Conservation (phyloP, 2,329 filamentous ascomycete species). For the Aspergillus alliaceus region DNA sequence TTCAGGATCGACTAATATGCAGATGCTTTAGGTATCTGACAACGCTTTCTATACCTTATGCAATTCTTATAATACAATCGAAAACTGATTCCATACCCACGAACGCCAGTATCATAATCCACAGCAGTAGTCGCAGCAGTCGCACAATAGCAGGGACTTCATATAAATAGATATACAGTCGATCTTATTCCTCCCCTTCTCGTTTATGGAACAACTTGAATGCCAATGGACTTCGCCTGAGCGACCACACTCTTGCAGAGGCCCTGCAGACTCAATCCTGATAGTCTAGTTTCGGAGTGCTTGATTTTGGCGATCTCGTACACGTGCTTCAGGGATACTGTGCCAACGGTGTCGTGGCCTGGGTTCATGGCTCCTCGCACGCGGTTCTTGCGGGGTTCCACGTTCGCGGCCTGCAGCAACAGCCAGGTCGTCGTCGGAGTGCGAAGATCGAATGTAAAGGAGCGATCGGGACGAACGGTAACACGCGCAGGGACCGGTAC, state of each 20-base stretch:
- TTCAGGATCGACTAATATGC: too few relatives aligned
- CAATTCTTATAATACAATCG: slow-evolving; percentile 27
- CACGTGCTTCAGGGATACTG: slow-evolving; percentile 88
- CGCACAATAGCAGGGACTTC: slow-evolving; percentile 12
- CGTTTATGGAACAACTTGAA: slow-evolving; percentile 65
- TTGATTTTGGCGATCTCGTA: slow-evolving; percentile 99
- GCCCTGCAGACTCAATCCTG: slow-evolving; percentile 68
- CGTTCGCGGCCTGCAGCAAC: slow-evolving; percentile 77
- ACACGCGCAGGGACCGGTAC: slow-evolving; percentile 89
- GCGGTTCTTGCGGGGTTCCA: slow-evolving; percentile 70
- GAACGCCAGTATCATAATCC: slow-evolving; percentile 27
- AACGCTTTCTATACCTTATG: slow-evolving; percentile 26
- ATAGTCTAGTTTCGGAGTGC: slow-evolving; percentile 72
- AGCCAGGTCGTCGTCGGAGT: slow-evolving; percentile 94
- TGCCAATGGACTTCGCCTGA: slow-evolving; percentile 73
- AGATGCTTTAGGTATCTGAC: slow-evolving; percentile 17
- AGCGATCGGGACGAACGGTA: slow-evolving; percentile 86
- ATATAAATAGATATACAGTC: slow-evolving; percentile 11
- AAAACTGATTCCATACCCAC: slow-evolving; percentile 20
- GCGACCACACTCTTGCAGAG: slow-evolving; percentile 73
- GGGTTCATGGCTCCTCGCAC: slow-evolving; percentile 73
- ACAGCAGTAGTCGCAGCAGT: slow-evolving; percentile 11
- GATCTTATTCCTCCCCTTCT: slow-evolving; percentile 5
- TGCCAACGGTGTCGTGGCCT: slow-evolving; percentile 76
- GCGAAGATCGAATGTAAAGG: slow-evolving; percentile 88